Base-by-base conservation (phyloP, 2,329 filamentous ascomycete genomes). In the Harringtonia lauricola region DNA sequence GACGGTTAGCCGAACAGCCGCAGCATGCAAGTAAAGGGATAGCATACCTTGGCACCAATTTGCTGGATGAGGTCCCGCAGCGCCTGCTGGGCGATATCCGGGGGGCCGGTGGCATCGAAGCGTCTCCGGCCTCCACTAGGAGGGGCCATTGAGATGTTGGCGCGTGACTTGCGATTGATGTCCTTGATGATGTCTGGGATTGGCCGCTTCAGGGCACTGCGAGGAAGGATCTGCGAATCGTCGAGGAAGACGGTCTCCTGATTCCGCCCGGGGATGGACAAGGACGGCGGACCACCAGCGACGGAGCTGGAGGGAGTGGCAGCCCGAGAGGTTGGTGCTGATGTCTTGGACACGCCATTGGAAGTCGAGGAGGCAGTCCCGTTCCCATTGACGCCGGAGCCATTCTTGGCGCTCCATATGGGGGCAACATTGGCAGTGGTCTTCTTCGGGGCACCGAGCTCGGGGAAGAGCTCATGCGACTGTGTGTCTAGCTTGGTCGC, bases 381-480 rank as follows among this genome's bases (percentile, higher is more conserved):
- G 45, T 74, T 65, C 43, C 77, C 79, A 58, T 79, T 81, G 36
- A 35, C 28, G 48, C 66, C 48, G n/a, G 39, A 42, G 46, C 71
- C 67, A 59, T 72, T 79, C 65, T 82, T 85, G 30, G 75, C 76
- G 50, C 83, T 83, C 88, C 90, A 95, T 53, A 85, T 79, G 37
- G 82, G 79, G 38, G 81, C 72, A 47, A 79, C 72, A 52, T 77
- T 74, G 45, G 79, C 71, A 49, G 74, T 63, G 17, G 79, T 68
- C 64, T 88, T 89, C 62, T 79, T 79, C 45, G 71, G 63, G 19
- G 67, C 75, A 49, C 89, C 90, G 38, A 98, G 76, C 54, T 89
- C 81, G n/a, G 92, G 92, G 72, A 98, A 98, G 47, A 86, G 70
- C 64, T 96, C 89, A 58, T 94, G 85, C 17, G 86, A 94, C 57